Evolutionary conservation across 306 rosid species (phyloP), one percentile per base, ranked within the genome.

Genomic region (Trifolium fragiferum): DNA sequence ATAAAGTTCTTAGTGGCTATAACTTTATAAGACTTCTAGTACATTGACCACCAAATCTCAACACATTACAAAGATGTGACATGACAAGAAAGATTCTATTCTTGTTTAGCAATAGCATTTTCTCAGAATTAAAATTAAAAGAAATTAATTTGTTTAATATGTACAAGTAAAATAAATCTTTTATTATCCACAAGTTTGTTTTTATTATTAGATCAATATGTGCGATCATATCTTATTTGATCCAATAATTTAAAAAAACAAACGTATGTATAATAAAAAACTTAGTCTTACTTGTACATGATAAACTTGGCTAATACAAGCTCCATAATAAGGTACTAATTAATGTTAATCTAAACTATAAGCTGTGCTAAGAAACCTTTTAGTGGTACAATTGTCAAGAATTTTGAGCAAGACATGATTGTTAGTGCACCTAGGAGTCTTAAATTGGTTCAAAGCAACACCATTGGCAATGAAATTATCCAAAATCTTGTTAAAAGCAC

Each of bases 371-470:
- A 27, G 77, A 79, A 89, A 78, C 74, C 66, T 83, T 65, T 78
- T 83, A 19, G 65, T 9, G 47, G 91, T 87, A 70, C 78, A 86
- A 0, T 73, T 25, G 58, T 83, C 74, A 32, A 93, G 96, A 76
- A 91, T 93, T 1, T 40, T 43, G 0, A 93, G 87, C 13, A 91
- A 78, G 30, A 19, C 79, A 38, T 69, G 79, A 49, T 93, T 84
- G 46, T 67, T 83, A 12, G 98, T 93, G 84, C 98, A 93, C 82
- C 98, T 78, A 12, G 98, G 98, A 6, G 90, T 93, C 92, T 93
- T 93, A 74, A 87, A 93, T 30, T 93, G 98, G 88, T 93, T 83
- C 73, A 93, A 21, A 0, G 94, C 94, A 0, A 91, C 88, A 2
- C 98, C 98, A 43, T 82, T 89, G 0, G 88, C 87, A 0, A 91